A percentile compares a stretch with the other conserved stretches of the same genome.
Evolutionary conservation across 106 monocot species (phyloP).

Genomic region (Chionographis japonica): DNA sequence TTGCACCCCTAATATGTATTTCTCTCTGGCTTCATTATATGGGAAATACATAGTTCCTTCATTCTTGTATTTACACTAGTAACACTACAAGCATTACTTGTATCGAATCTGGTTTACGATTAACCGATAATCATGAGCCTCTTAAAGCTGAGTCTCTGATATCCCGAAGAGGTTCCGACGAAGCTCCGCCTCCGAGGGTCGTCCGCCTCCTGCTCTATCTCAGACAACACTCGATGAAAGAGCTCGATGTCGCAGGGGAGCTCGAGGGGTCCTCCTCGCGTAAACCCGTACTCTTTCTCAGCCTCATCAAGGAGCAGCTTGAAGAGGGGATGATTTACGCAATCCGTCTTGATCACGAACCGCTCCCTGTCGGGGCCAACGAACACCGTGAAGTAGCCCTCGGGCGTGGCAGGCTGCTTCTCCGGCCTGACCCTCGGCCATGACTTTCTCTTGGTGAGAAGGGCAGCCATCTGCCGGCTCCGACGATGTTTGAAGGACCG

Average conservation of each 20-base stretch:
- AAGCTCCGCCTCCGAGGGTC: constrained; percentile 4
- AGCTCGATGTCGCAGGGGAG: constrained; percentile 21
- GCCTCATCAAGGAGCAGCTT: constrained; percentile 18
- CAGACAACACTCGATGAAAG: constrained; percentile 13
- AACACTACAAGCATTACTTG: too few relatives aligned
- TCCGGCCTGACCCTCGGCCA: background rate
- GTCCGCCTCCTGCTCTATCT: constrained; percentile 19
- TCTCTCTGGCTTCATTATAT: too few relatives aligned
- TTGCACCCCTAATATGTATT: too few relatives aligned
- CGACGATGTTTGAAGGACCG: background rate
- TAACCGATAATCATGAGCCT: background rate
- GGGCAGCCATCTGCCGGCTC: background rate
- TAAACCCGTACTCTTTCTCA: constrained; percentile 13
- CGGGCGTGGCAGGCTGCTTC: background rate
- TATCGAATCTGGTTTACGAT: background rate
- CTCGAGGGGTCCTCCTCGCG: constrained; percentile 10
- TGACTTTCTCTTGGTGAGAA: too few relatives aligned
- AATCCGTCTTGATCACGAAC: constrained; percentile 12
- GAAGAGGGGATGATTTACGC: constrained; percentile 23
- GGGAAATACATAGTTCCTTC: too few relatives aligned
- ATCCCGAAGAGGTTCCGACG: background rate
- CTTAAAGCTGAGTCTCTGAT: background rate
- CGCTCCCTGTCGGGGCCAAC: constrained; percentile 17
- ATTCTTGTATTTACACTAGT: too few relatives aligned
- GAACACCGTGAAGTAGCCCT: constrained; percentile 15